Conservation (phyloP, 108 stramenopile genomes). For the Asterionellopsis glacialis region DNA sequence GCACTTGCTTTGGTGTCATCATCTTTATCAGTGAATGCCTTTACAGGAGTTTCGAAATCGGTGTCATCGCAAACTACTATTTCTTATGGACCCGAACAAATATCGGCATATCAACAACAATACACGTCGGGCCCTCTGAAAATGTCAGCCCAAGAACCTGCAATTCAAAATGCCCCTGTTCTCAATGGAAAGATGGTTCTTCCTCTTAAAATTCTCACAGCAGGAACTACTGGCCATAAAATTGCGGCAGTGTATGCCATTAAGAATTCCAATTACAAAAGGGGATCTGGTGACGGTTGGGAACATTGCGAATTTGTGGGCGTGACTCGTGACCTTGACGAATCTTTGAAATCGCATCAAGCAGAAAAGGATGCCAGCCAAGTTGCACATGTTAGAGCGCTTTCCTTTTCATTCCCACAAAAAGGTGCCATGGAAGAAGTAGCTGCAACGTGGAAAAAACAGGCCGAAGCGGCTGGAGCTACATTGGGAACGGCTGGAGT, state of each 20-base stretch:
- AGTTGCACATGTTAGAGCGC: constrained; percentile 64
- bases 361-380: constrained; percentile 19
- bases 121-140: no score
- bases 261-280: constrained; percentile 53
- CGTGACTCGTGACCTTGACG: constrained; percentile 52
- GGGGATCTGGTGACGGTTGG: constrained; percentile 57
- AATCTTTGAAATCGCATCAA: constrained; percentile 18
- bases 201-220: constrained; percentile 48
- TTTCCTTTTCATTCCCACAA: constrained; percentile 70
- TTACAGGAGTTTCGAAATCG: no score
- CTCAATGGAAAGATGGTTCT: constrained; percentile 75
- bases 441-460: constrained; percentile 59
- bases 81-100: no score
- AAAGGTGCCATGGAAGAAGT: constrained; percentile 74
- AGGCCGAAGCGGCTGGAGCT: neutral
- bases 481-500: no score
- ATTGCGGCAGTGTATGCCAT: constrained; percentile 79
- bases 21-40: no score
- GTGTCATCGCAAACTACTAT: no score
- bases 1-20: no score
- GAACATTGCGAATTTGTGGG: constrained; percentile 58
- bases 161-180: constrained; percentile 34
- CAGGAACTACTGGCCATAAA: constrained; percentile 48
- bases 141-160: no score
- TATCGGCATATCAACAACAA: no score